These are phyloP conservation scores for Eucalyptus guilfoylei DNA, from an alignment of 345 rosid genomes.

Conservation along the genomic window DNA sequence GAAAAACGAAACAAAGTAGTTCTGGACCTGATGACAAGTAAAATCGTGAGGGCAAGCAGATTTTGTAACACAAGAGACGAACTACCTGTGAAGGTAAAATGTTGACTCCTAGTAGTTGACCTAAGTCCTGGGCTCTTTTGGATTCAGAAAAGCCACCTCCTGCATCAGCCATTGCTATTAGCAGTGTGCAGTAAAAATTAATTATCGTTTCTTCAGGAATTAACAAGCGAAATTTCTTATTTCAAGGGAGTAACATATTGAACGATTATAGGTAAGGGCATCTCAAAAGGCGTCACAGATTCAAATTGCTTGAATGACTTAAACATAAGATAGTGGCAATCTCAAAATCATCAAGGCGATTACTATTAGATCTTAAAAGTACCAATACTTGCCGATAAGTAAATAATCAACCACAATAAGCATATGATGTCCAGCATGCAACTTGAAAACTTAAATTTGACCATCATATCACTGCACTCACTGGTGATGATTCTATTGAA, in stretches of 20 bases:
- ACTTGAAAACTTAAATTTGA: not conserved
- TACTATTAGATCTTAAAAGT: not conserved
- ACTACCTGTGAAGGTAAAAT: conserved; percentile 61
- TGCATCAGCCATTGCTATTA: not conserved
- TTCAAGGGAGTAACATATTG: not conserved
- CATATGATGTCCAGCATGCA: not conserved
- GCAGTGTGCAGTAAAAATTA: not conserved
- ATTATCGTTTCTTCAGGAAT: not conserved
- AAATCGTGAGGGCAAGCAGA: not conserved
- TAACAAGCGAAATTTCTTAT: not conserved
- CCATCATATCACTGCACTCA: not conserved
- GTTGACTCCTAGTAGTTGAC: conserved; percentile 39
- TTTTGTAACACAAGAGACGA: not conserved
- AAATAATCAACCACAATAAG: not conserved
- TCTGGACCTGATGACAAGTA: not conserved
- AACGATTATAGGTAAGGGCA: not conserved
- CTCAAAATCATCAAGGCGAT: not conserved
- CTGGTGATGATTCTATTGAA: not conserved
- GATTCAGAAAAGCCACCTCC: conserved; percentile 90
- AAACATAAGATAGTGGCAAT: not conserved
- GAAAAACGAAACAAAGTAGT: not conserved
- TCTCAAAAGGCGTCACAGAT: not conserved
- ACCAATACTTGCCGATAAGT: not conserved
- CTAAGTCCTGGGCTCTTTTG: conserved; percentile 63
- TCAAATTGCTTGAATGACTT: not conserved